Conservation (phyloP, 164 flowering plant genomes). For the Dillenia turbinata region DNA sequence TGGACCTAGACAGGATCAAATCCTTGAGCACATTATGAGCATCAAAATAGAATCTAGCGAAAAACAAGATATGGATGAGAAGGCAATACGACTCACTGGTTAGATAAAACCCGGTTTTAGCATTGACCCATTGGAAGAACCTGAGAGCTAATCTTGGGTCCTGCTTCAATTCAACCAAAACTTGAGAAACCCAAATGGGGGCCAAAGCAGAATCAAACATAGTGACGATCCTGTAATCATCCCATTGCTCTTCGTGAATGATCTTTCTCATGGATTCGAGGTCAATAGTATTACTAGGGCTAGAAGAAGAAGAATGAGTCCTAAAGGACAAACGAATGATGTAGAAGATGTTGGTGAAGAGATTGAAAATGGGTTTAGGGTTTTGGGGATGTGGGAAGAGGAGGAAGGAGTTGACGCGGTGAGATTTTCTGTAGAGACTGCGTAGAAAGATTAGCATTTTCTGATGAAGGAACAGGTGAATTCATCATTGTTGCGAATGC, state of each 20-base stretch:
- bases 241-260: slow-evolving; percentile 43
- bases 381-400: too few relatives aligned
- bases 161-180: slow-evolving; percentile 41
- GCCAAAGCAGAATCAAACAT: slow-evolving; percentile 48
- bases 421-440: too few relatives aligned
- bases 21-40: slow-evolving; percentile 40
- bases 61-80: slow-evolving; percentile 60
- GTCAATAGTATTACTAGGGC: slow-evolving; percentile 14
- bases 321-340: slow-evolving; percentile 27
- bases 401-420: too few relatives aligned
- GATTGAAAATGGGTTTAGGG: too few relatives aligned
- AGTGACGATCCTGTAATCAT: slow-evolving; percentile 33
- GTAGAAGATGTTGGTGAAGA: slow-evolving; percentile 30
- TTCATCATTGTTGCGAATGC: too few relatives aligned
- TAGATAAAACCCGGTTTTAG: slow-evolving; percentile 38
- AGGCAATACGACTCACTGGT: slow-evolving; percentile 57
- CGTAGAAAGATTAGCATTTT: too few relatives aligned
- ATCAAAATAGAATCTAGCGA: slow-evolving; percentile 53
- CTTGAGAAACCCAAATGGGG: slow-evolving; percentile 42
- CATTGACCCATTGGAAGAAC: slow-evolving; percentile 56
- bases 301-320: slow-evolving; percentile 12
- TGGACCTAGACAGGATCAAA: slow-evolving; percentile 25
- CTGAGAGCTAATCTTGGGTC: slow-evolving; percentile 49
- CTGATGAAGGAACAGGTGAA: too few relatives aligned
- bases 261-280: slow-evolving; percentile 32